Evolutionary conservation across 495 filamentous ascomycete genomes (phyloP).

Genomic region (Aspergillus hancockii): DNA sequence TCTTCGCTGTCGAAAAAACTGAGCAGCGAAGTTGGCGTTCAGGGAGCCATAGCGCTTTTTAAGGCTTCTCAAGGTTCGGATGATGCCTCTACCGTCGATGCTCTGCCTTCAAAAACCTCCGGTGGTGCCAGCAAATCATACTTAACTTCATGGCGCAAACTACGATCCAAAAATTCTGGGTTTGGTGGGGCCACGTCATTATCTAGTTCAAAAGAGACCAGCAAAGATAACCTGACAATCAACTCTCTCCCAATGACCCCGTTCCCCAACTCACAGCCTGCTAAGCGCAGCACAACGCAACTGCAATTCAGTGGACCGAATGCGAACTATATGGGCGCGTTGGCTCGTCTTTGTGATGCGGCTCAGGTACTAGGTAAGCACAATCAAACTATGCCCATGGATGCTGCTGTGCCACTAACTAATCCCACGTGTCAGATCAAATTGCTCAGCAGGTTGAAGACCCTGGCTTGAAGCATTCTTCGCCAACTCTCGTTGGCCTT

Average conservation of each 20-base stretch:
- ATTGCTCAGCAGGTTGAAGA: conserved; percentile 95
- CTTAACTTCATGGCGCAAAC: conserved; percentile 73
- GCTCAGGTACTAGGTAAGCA: conserved; percentile 87
- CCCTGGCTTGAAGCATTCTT: conserved; percentile 79
- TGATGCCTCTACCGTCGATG: conserved; percentile 40
- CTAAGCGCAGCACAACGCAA: conserved; percentile 67
- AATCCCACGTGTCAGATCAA: conserved; percentile 64
- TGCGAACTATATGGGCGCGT: conserved; percentile 83
- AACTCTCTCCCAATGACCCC: conserved; percentile 81
- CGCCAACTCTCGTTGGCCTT: conserved; percentile 86
- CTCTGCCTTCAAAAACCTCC: conserved; percentile 50
- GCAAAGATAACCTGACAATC: conserved; percentile 63
- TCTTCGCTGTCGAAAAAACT: conserved; percentile 75
- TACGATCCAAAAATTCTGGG: conserved; percentile 82
- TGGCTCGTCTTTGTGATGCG: conserved; percentile 92
- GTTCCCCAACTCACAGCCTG: conserved; percentile 55
- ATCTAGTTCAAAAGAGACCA: conserved; percentile 45
- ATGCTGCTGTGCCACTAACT: neutral
- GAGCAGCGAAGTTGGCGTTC: conserved; percentile 85
- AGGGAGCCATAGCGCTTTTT: conserved; percentile 66
- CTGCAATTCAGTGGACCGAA: conserved; percentile 80
- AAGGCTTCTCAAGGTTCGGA: conserved; percentile 56
- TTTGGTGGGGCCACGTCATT: conserved; percentile 45
- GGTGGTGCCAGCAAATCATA: conserved; percentile 68
- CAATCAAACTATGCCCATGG: neutral